These are phyloP conservation scores for Cladosporium halotolerans DNA, from an alignment of 2,329 filamentous ascomycete genomes.

Conservation along the genomic window DNA sequence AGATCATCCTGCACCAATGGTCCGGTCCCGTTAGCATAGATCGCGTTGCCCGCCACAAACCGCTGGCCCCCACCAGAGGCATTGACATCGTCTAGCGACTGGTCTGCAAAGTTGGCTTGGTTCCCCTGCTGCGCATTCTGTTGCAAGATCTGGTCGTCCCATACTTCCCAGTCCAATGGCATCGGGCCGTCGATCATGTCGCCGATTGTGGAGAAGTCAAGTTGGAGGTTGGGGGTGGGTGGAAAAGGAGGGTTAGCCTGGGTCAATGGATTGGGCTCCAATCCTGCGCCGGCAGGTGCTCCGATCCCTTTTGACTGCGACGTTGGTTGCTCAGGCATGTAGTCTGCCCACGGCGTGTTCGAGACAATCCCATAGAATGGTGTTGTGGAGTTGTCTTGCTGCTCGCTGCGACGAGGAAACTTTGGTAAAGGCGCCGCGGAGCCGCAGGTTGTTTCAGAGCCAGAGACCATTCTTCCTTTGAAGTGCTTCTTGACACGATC, in stretches of 20 bases:
- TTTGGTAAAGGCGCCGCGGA: background rate
- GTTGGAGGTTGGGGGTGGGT: background rate
- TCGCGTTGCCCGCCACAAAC: background rate
- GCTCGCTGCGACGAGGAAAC: background rate
- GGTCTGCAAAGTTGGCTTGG: background rate
- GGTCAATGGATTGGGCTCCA: too few relatives aligned
- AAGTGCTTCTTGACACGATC: constrained; percentile 24
- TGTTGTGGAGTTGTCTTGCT: background rate
- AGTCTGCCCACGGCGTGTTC: background rate
- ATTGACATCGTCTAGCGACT: background rate
- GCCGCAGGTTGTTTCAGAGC: background rate
- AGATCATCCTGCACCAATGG: background rate
- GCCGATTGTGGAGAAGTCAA: constrained; percentile 25
- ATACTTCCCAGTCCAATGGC: constrained; percentile 29
- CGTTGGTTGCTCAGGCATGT: background rate
- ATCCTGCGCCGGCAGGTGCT: too few relatives aligned
- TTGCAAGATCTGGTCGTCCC: constrained; percentile 18
- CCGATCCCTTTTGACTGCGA: background rate
- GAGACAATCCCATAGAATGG: background rate
- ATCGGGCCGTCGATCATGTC: constrained; percentile 26
- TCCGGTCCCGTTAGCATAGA: constrained; percentile 1
- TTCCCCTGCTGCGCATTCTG: background rate
- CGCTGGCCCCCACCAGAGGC: background rate
- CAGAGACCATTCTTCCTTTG: background rate
- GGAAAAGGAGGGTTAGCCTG: background rate